Conservation (phyloP, 192 early-diverging fungal species). For the Podila epigama region DNA sequence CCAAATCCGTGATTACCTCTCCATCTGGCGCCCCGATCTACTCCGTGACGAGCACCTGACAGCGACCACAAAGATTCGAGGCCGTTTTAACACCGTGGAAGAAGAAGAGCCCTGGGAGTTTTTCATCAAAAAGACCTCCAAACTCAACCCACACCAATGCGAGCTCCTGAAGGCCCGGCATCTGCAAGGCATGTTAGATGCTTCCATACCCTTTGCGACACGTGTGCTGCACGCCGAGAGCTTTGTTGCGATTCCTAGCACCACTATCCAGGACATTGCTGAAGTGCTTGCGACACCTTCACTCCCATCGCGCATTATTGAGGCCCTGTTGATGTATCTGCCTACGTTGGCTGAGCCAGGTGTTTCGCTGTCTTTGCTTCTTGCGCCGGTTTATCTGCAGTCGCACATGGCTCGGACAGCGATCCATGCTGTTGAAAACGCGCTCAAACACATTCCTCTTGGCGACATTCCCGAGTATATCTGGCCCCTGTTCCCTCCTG, state of each 20-base stretch:
- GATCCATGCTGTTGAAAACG: conserved; percentile 45
- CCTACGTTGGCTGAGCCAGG: conserved; percentile 35
- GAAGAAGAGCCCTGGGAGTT: conserved; percentile 7
- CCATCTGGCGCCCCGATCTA: conserved; percentile 7
- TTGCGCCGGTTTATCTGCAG: conserved; percentile 40
- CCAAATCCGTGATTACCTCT: conserved; percentile 6
- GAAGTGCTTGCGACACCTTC: conserved; percentile 27
- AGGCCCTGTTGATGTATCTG: conserved; percentile 34
- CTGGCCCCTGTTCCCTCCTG: conserved; percentile 26
- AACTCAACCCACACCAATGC: conserved; percentile 26
- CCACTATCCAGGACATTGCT: conserved; percentile 36
- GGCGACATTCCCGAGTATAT: conserved; percentile 24
- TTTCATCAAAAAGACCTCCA: conserved; percentile 11
- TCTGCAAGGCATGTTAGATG: conserved; percentile 25
- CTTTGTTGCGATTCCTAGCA: conserved; percentile 30
- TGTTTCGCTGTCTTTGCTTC: conserved; percentile 15
- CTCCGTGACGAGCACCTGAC: conserved; percentile 15
- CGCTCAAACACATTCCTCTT: conserved; percentile 27
- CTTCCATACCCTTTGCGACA: conserved; percentile 9
- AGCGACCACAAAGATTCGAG: conserved; percentile 15
- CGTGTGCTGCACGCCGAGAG: conserved; percentile 35
- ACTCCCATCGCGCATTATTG: conserved; percentile 28
- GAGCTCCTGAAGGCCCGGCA: conserved; percentile 28
- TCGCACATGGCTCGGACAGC: conserved; percentile 37
- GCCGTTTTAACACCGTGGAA: conserved; percentile 31